Evolutionary conservation across 2,329 filamentous ascomycete genomes (phyloP), one percentile per base, ranked within the genome.

Genomic region (Botrytis aclada): DNA sequence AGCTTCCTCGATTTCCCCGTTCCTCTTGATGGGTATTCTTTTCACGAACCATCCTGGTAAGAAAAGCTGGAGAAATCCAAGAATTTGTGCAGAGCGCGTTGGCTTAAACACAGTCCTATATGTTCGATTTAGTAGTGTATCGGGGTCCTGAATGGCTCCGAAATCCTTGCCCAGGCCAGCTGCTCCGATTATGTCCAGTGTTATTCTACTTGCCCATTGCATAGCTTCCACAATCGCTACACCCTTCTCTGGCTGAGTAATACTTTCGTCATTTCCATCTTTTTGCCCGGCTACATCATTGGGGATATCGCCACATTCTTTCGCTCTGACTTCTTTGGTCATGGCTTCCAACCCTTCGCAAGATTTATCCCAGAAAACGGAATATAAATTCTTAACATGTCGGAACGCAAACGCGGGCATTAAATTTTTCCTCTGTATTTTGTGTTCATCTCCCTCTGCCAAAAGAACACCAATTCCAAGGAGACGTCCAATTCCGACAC

Each of bases 401-500:
- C 94, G 88, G 79, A 93, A 97, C n/a, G 90, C 87, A 81, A 97
- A 97, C 2, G 93, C 93, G 0, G 94, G 94, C 83, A 91, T 89
- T 29, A 97, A 87, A 73, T 91, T 90, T 80, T 92, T 94, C 64
- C 95, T 88, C 83, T 94, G 92, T 78, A 88, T 84, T 83, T 92
- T 96, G 82, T 98, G 95, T 78, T 95, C 93, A 20, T 97, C 93
- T n/a, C 95, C 95, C 82, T 98, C 95, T 2, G 93, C 92, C 18
- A 98, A 84, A 54, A 98, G 83, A 22, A 95, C 84, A 16, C 93
- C 92, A 20, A 90, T 83, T 16, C 93, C 92, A 20, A 95, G 84
- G 39, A 94, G 84, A 34, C 88, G 85, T 2, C 86, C 88, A 6
- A 95, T 83, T 1, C 86, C 85, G 61, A 82, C 82, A 47, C 88